A percentile compares a stretch with the other conserved stretches of the same genome.
phyloP scores from a whole-genome alignment of 495 filamentous ascomycete species.

The Hyphodiscus hymeniophilus region DNA sequence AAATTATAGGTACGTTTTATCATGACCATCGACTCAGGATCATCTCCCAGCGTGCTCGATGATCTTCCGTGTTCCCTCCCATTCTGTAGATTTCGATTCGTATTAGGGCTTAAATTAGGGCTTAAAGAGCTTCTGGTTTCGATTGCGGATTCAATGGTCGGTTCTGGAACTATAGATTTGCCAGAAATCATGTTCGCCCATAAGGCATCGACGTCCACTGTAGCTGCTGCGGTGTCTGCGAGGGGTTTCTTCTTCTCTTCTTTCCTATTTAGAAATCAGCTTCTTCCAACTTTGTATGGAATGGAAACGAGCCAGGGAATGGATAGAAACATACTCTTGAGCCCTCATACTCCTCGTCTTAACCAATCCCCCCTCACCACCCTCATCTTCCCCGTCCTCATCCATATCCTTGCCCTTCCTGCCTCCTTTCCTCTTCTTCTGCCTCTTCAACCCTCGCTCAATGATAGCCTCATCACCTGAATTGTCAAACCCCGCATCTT shows the following conservation, averaged over 20 bases:
- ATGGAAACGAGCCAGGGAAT: not conserved
- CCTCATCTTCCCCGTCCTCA: conserved; percentile 45
- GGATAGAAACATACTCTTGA: conserved; percentile 35
- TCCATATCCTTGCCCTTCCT: conserved; percentile 41
- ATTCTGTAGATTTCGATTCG: conserved; percentile 4
- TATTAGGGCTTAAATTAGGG: not conserved
- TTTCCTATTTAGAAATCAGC: conserved; percentile 36
- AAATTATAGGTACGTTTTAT: conserved; percentile 89
- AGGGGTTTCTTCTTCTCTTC: conserved; percentile 55
- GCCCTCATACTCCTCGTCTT: conserved; percentile 70
- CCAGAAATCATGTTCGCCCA: conserved; percentile 69
- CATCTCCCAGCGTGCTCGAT: conserved; percentile 17
- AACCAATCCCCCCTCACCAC: conserved; percentile 70
- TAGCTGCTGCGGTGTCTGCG: conserved; percentile 57
- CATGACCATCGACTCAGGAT: conserved; percentile 51
- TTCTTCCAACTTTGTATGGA: not conserved
- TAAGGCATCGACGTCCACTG: conserved; percentile 80
- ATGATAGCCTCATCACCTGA: conserved; percentile 80
- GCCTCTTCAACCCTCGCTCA: conserved; percentile 46
- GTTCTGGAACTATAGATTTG: conserved; percentile 5
- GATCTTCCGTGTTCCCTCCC: conserved; percentile 1
- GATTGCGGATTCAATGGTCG: conserved; percentile 16
- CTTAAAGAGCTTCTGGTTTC: not conserved
- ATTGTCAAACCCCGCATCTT: conserved; percentile 42
- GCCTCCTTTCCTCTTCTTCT: conserved; percentile 45